Evolutionary conservation across 768 basidiomycete species (phyloP).

Genomic region (Termitomyces sp.): DNA sequence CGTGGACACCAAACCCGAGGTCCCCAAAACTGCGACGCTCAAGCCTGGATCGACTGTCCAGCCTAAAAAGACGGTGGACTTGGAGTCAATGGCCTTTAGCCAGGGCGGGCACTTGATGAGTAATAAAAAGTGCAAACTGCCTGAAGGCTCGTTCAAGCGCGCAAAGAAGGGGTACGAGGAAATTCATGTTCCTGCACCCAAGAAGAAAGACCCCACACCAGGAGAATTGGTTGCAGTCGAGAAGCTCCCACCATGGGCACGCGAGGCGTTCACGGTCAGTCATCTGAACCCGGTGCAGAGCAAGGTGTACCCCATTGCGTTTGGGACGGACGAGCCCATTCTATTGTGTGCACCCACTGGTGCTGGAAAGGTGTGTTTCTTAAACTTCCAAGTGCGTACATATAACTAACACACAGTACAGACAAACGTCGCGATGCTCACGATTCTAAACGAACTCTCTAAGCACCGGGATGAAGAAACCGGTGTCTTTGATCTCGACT

Average conservation of each 20-base stretch:
- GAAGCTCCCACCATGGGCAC: slow-evolving; percentile 80
- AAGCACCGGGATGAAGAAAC: slow-evolving; percentile 85
- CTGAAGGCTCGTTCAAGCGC: slow-evolving; percentile 96
- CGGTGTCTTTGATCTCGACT: slow-evolving; percentile 75
- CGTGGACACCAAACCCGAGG: slow-evolving; percentile 58
- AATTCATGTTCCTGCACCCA: slow-evolving; percentile 93
- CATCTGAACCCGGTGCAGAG: slow-evolving; percentile 90
- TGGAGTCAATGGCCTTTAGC: slow-evolving; percentile 93
- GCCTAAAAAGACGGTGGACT: slow-evolving; percentile 80
- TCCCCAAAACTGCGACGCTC: slow-evolving; percentile 82
- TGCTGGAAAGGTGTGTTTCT: slow-evolving; percentile 89
- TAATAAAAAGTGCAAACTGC: slow-evolving; percentile 97
- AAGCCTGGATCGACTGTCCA: slow-evolving; percentile 84
- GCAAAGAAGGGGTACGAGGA: slow-evolving; percentile 97
- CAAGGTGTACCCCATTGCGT: slow-evolving; percentile 88
- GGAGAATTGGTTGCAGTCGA: slow-evolving; percentile 70
- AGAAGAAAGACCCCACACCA: slow-evolving; percentile 58
- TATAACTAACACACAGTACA: slow-evolving; percentile 26
- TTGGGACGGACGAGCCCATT: slow-evolving; percentile 92
- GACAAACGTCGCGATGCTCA: slow-evolving; percentile 98
- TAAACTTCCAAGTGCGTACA: not conserved
- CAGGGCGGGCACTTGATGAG: slow-evolving; percentile 98
- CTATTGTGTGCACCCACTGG: slow-evolving; percentile 97
- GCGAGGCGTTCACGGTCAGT: slow-evolving; percentile 78
- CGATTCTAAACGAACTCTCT: slow-evolving; percentile 84